These are phyloP conservation scores for Chaetoceros tenuissimus DNA, from an alignment of 108 stramenopile species.

Conservation along the genomic window DNA sequence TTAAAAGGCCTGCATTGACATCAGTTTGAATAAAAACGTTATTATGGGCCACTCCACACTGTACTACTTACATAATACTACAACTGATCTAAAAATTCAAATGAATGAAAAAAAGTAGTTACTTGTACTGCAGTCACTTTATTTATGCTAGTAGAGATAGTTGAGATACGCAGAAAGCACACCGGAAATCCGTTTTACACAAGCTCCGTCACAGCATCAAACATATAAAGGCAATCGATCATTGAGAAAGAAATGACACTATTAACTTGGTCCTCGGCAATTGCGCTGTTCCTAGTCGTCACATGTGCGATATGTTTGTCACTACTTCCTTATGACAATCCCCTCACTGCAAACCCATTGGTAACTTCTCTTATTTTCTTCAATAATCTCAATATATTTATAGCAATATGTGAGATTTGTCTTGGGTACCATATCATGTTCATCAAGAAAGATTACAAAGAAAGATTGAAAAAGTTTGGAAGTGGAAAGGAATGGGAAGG, in stretches of 20 bases:
- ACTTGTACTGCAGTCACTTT: not conserved
- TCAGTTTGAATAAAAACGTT: too few relatives aligned
- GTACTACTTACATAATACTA: too few relatives aligned
- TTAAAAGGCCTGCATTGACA: too few relatives aligned
- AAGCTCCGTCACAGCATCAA: not conserved
- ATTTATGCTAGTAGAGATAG: not conserved
- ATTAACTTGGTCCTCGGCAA: not conserved
- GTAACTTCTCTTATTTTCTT: slow-evolving; percentile 44
- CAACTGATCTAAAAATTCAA: too few relatives aligned
- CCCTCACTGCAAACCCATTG: slow-evolving; percentile 12
- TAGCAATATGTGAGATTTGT: slow-evolving; percentile 63
- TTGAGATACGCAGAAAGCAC: not conserved
- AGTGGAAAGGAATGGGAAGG: slow-evolving; percentile 33
- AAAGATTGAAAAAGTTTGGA: slow-evolving; percentile 32
- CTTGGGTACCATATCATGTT: slow-evolving; percentile 51
- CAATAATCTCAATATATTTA: slow-evolving; percentile 78
- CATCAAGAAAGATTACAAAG: slow-evolving; percentile 50
- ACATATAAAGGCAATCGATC: not conserved
- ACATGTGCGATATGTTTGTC: not conserved
- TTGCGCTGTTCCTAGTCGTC: not conserved
- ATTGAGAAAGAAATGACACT: not conserved
- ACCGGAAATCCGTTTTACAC: not conserved
- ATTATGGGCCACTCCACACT: too few relatives aligned
- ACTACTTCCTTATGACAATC: not conserved
- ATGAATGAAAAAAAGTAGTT: too few relatives aligned